A percentile compares a stretch with the other conserved stretches of the same genome.
These are phyloP conservation scores for Colletotrichum sojae DNA, from an alignment of 2,329 filamentous ascomycete genomes.

Conservation along the genomic window DNA sequence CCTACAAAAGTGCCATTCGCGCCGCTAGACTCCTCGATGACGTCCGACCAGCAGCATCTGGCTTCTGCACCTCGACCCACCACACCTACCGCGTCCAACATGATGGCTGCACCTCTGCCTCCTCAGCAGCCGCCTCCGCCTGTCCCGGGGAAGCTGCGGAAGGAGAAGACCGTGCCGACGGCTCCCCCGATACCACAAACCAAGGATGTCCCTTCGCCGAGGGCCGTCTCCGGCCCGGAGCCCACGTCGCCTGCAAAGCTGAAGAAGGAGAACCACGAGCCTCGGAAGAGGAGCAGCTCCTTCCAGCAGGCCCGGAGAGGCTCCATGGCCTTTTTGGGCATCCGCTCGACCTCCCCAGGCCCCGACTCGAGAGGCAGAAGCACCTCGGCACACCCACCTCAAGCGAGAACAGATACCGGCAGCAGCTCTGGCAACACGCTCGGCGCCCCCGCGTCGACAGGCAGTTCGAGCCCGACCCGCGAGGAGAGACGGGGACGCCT, in stretches of 20 bases:
- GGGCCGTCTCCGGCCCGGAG: conserved; percentile 26
- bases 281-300: conserved; percentile 52
- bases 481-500: conserved; percentile 58
- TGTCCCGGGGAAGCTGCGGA: conserved; percentile 35
- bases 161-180: conserved; percentile 32
- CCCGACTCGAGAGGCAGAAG: conserved; percentile 60
- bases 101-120: conserved; percentile 31
- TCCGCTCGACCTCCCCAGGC: conserved; percentile 51
- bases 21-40: conserved; percentile 14
- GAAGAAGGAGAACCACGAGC: conserved; percentile 49
- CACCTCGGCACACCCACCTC: conserved; percentile 62
- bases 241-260: conserved; percentile 45
- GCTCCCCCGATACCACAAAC: conserved; percentile 11
- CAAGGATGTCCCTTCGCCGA: conserved; percentile 15
- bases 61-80: conserved; percentile 22
- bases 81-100: conserved; percentile 21
- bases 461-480: conserved; percentile 59
- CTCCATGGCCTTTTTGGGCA: conserved; percentile 43
- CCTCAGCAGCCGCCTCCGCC: conserved; percentile 34
- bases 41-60: conserved; percentile 15
- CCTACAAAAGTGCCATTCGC: conserved; percentile 26
- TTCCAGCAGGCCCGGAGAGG: conserved; percentile 45
- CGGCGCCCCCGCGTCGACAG: conserved; percentile 51
- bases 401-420: conserved; percentile 41
- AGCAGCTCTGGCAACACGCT: conserved; percentile 39